Evolutionary conservation across 1,284 basidiomycete species (phyloP).

Genomic region (Austroboletus niveus): DNA sequence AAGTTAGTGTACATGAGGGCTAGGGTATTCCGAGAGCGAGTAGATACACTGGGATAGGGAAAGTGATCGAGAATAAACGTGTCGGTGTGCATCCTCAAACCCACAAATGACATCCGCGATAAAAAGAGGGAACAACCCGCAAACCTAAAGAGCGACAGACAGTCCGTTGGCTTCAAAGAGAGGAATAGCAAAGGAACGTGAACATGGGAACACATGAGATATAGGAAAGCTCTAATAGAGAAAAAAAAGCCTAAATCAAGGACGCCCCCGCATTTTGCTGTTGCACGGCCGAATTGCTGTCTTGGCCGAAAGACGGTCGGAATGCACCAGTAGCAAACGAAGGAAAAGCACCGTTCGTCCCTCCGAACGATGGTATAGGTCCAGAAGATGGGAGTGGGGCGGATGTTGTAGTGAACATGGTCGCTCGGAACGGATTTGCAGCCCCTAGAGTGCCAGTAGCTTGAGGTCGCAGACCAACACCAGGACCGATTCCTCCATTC

Average conservation of each 20-base stretch:
- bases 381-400: slow-evolving; percentile 18
- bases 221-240: neutral
- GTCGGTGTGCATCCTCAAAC: too few species aligned
- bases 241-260: slow-evolving; percentile 34
- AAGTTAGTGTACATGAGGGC: neutral
- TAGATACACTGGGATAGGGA: slow-evolving; percentile 22
- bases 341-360: slow-evolving; percentile 7
- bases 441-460: slow-evolving; percentile 58
- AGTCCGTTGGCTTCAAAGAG: neutral
- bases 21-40: slow-evolving; percentile 16
- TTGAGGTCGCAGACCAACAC: slow-evolving; percentile 69
- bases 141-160: neutral
- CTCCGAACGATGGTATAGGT: slow-evolving; percentile 27
- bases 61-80: neutral
- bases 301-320: slow-evolving; percentile 12
- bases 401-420: slow-evolving; percentile 42
- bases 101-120: too few species aligned
- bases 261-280: slow-evolving; percentile 37
- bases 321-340: slow-evolving; percentile 11
- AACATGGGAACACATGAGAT: neutral
- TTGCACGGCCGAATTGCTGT: slow-evolving; percentile 27
- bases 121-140: neutral
- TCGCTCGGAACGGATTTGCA: slow-evolving; percentile 76
- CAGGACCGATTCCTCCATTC: slow-evolving; percentile 41
- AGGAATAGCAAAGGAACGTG: slow-evolving; percentile 1